phyloP scores from a whole-genome alignment of 2,329 filamentous ascomycete species.

The Lasiodiplodia citricola region DNA sequence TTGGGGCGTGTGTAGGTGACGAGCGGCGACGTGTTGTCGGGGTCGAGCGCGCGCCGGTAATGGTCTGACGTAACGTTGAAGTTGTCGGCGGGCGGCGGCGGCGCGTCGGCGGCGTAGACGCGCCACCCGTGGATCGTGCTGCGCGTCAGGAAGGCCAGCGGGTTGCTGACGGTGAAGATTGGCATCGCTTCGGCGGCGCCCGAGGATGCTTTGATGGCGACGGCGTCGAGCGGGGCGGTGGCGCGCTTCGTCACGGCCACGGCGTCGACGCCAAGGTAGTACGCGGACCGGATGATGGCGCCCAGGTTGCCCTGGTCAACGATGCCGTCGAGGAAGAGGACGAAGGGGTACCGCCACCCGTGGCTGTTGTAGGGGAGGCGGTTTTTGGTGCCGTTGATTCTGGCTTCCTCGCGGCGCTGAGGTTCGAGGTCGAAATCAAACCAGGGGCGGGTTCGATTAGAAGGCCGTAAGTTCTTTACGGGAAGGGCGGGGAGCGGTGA shows the following conservation, averaged over 20 bases:
- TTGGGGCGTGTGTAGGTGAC: conserved; percentile 34
- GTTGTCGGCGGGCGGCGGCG: conserved; percentile 10
- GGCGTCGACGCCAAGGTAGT: conserved; percentile 88
- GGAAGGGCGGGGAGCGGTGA: conserved; percentile 69
- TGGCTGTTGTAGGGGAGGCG: conserved; percentile 54
- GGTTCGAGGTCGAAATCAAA: conserved; percentile 55
- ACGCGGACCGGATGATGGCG: conserved; percentile 83
- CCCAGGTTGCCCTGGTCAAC: conserved; percentile 87
- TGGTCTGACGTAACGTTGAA: not conserved
- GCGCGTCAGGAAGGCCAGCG: conserved; percentile 70
- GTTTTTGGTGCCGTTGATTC: conserved; percentile 70
- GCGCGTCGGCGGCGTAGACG: conserved; percentile 72
- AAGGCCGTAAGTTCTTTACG: not conserved
- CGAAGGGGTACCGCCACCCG: conserved; percentile 66
- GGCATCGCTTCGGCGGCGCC: conserved; percentile 84
- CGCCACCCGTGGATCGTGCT: conserved; percentile 78
- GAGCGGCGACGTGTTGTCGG: conserved; percentile 18
- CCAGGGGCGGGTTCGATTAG: not conserved
- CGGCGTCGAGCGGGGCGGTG: conserved; percentile 73
- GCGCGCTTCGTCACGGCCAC: conserved; percentile 75
- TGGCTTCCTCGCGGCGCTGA: conserved; percentile 75
- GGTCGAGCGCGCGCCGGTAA: not conserved
- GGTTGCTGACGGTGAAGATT: conserved; percentile 71
- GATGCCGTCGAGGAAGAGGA: conserved; percentile 77
- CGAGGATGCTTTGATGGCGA: conserved; percentile 84